These are phyloP conservation scores for Magnusiomyces ingens DNA, from an alignment of 1,139 yeast species.

Conservation along the genomic window DNA sequence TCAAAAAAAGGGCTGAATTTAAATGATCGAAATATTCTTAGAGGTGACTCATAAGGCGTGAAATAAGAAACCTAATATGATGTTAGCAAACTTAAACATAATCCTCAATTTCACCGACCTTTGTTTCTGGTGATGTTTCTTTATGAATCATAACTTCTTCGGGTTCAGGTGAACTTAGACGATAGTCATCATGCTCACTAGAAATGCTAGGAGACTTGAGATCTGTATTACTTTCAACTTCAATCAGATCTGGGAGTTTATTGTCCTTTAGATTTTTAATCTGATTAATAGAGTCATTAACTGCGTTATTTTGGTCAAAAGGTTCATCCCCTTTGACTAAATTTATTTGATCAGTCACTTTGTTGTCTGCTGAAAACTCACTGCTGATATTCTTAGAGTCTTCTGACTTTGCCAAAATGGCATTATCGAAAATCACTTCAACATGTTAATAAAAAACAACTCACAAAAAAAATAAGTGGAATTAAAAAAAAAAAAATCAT, in stretches of 20 bases:
- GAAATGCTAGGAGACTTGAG: neutral
- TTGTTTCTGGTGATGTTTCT: slow-evolving; percentile 4
- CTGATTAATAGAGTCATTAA: too few relatives aligned
- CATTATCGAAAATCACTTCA: neutral
- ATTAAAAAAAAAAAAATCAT: neutral
- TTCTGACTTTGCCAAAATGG: neutral
- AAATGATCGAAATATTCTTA: slow-evolving; percentile 26
- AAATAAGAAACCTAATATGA: slow-evolving; percentile 11
- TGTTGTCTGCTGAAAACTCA: too few relatives aligned
- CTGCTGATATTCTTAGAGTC: neutral
- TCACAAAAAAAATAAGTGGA: neutral
- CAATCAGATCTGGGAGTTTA: neutral
- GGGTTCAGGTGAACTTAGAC: neutral
- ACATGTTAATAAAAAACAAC: neutral
- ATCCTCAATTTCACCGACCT: slow-evolving; percentile 10
- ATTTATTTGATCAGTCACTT: too few relatives aligned
- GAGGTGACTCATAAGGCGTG: slow-evolving; percentile 27
- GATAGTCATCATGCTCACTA: neutral
- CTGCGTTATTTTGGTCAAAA: too few relatives aligned
- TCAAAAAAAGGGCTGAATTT: slow-evolving; percentile 27
- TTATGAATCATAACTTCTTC: neutral
- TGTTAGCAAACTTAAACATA: slow-evolving; percentile 15
- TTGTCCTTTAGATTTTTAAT: too few relatives aligned
- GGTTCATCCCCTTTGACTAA: too few relatives aligned
- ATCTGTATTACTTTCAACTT: neutral